Base-by-base conservation (phyloP, 2,329 filamentous ascomycete genomes). In the Stagonosporopsis rhizophila region DNA sequence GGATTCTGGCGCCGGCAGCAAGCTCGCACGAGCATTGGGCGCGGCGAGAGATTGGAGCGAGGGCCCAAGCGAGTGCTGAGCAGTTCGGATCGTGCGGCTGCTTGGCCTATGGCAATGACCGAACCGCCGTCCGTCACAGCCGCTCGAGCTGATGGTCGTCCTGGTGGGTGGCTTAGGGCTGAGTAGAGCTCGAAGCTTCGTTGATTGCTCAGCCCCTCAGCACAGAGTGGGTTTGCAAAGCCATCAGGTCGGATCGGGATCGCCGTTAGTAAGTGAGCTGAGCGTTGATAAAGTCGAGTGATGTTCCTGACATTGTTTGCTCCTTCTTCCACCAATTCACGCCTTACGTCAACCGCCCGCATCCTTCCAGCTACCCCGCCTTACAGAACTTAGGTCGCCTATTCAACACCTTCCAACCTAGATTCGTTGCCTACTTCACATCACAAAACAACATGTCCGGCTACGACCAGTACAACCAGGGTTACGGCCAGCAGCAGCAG, bases 401-500 rank as follows among this genome's bases (percentile, higher is more conserved):
- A 15, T 14, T 47, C 30, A 37, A 38, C 37, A 39, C 37, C 42
- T 46, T 19, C 39, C 37, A 14, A 39, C 30, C 28, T 40, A 46
- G 22, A 49, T 19, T 15, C 20, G 12, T 27, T 27, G 34, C 39
- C n/a, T 32, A 19, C 1, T 20, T 23, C 15, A 14, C 39, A 44
- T 41, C 9, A 46, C 37, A 25, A 34, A 50, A 27, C 62, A 73
- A 34, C 54, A 85, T 84, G 82, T 83, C 81, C 15, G 81, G 81
- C 56, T 83, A 84, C 76, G 77, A 81, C 60, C 75, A 79, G 53
- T 77, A 78, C 61, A 68, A 71, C 62, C 73, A 75, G 28, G 67
- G 67, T 42, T 66, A 72, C 60, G 66, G 71, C 39, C 62, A 70
- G 44, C 59, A 69, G 46, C 70, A 77, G 58, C 71, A 75, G 42